Evolutionary conservation across 106 monocot genomes (phyloP).

Genomic region (Apostasia ramifera): DNA sequence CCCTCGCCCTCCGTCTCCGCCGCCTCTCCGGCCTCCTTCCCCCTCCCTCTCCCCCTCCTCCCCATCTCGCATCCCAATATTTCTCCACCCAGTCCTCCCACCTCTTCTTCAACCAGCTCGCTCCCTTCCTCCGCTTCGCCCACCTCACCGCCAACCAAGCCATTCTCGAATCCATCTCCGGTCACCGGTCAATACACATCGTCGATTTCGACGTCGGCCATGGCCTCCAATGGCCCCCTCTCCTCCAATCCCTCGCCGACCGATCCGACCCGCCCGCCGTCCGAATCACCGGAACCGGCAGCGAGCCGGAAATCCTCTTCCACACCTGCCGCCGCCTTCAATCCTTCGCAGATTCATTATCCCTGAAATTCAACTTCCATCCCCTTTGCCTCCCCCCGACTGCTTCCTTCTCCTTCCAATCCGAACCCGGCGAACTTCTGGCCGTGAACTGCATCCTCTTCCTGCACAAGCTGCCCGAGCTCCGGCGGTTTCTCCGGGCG

Average conservation of each 20-base stretch:
- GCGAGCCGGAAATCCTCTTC: constrained; percentile 45
- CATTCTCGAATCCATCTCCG: constrained; percentile 71
- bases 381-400: constrained; percentile 43
- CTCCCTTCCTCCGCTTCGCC: constrained; percentile 85
- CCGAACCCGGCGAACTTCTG: constrained; percentile 48
- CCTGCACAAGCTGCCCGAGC: constrained; percentile 53
- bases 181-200: constrained; percentile 51
- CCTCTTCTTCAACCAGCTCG: constrained; percentile 73
- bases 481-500: constrained; percentile 16
- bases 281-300: constrained; percentile 73
- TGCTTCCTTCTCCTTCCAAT: constrained; percentile 5
- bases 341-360: constrained; percentile 56
- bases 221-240: constrained; percentile 92
- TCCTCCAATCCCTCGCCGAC: constrained; percentile 88
- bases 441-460: constrained; percentile 71
- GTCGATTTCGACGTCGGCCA: constrained; percentile 77
- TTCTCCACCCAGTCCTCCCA: constrained; percentile 26
- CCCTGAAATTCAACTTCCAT: constrained; percentile 72
- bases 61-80: constrained; percentile 12
- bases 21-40: constrained; percentile 5
- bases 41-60: constrained; percentile 9
- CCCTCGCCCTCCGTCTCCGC: constrained; percentile 47
- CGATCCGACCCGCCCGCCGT: constrained; percentile 55
- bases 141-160: constrained; percentile 99
- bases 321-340: constrained; percentile 68